Base-by-base conservation (phyloP, 768 basidiomycete genomes). In the Dendrothele bispora region DNA sequence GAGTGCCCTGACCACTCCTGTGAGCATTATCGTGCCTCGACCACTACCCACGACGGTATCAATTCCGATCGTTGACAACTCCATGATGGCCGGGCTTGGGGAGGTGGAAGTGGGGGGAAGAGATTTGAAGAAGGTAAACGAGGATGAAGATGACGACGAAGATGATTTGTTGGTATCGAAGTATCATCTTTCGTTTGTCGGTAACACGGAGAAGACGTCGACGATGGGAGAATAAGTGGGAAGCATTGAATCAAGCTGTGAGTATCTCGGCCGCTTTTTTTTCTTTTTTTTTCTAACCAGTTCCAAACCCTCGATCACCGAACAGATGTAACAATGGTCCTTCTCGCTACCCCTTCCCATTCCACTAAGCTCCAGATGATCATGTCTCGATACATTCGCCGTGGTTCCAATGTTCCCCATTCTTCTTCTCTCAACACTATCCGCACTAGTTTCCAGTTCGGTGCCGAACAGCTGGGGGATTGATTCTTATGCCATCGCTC, bases 41-140 rank as follows among this genome's bases (percentile, higher is more conserved):
- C n/a, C 30, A 48, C 54, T 32, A 50, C 58, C n/a, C 41, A 40
- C n/a, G 54, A 22, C 46, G 41, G n/a, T 40, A 55, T 22, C 38
- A 48, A 12, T 51, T 18, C 49, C 49, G 22, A 50, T 49, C 34
- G 55, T 55, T n/a, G n/a, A n/a, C n/a, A n/a, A n/a, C n/a, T n/a
- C n/a, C n/a, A n/a, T 75, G 29, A 72, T 77, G 6, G 78, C 66
- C 1, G 83, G n/a, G n/a, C n/a, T n/a, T n/a, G n/a, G n/a, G n/a
- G n/a, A n/a, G n/a, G n/a, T n/a, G n/a, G n/a, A n/a, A n/a, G n/a
- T n/a, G n/a, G n/a, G n/a, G n/a, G n/a, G n/a, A n/a, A n/a, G n/a
- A n/a, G n/a, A n/a, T n/a, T n/a, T n/a, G n/a, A n/a, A 86, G 54
- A 88, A 88, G 79, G 70, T 89, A 51, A 82, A 88, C 44, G 85